phyloP scores from a whole-genome alignment of 225 moss, liverwort and hornwort species.

The Marchantia polymorpha region DNA sequence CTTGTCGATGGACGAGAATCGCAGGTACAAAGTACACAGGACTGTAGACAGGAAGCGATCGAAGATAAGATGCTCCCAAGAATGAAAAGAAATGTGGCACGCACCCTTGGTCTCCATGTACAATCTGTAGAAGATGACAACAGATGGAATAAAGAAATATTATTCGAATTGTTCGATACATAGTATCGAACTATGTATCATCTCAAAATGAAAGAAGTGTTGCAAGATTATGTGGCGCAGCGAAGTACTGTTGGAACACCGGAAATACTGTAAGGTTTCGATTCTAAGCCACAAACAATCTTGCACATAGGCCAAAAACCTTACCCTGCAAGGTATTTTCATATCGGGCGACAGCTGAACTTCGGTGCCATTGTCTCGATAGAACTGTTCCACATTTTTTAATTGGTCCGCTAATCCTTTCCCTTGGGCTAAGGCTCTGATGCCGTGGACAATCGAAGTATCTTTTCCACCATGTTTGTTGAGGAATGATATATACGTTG shows the following conservation, averaged over 20 bases:
- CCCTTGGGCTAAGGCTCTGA: conserved; percentile 59
- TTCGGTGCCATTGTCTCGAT: conserved; percentile 53
- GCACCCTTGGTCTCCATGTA: conserved; percentile 85
- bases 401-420: conserved; percentile 47
- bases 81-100: conserved; percentile 69
- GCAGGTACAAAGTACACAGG: conserved; percentile 96
- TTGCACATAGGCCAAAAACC: neutral
- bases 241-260: no score
- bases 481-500: conserved; percentile 79
- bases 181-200: no score
- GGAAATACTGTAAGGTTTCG: no score
- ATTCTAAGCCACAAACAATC: neutral
- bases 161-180: no score
- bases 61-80: conserved; percentile 64
- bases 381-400: conserved; percentile 61
- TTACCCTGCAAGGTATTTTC: conserved; percentile 71
- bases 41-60: conserved; percentile 85
- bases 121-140: conserved; percentile 49
- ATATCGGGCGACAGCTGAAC: conserved; percentile 62
- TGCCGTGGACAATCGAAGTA: conserved; percentile 58
- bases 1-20: conserved; percentile 90
- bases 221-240: no score
- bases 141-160: no score
- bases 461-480: conserved; percentile 90
- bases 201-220: no score